Percentiles rank a stretch among this genome's conserved stretches.
Evolutionary conservation across 352 stramenopile species (phyloP).

Genomic region (Elongisporangium anandrum): DNA sequence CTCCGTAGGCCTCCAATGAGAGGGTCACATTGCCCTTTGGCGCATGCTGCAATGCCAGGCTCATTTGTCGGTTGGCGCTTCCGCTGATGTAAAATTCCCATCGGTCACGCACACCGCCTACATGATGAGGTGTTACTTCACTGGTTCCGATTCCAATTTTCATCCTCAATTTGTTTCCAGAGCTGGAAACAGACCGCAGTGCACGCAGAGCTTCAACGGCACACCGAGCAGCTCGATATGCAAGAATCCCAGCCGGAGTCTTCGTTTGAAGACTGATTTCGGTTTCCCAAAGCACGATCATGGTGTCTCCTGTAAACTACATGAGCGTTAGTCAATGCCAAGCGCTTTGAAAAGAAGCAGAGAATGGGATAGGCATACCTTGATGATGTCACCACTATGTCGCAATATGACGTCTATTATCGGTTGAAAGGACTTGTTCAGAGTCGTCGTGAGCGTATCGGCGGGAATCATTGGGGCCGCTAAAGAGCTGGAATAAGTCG

Average conservation of each 20-base stretch:
- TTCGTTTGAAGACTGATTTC: constrained; percentile 31
- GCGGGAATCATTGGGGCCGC: no score
- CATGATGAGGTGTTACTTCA: constrained; percentile 68
- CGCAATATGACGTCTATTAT: constrained; percentile 76
- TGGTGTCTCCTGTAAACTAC: constrained; percentile 62
- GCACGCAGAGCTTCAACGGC: constrained; percentile 34
- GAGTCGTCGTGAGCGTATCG: no score
- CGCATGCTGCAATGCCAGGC: constrained; percentile 56
- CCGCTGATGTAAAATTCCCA: constrained; percentile 88
- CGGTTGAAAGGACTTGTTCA: constrained; percentile 1
- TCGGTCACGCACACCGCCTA: constrained; percentile 73
- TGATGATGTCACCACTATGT: constrained; percentile 77
- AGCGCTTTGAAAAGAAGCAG: not conserved
- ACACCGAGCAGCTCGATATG: constrained; percentile 53
- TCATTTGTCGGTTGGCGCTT: constrained; percentile 78
- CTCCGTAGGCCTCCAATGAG: constrained; percentile 42
- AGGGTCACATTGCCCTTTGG: constrained; percentile 73
- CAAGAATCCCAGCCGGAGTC: constrained; percentile 42
- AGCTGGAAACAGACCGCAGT: not conserved
- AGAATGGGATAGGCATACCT: constrained; percentile 5
- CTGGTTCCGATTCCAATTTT: constrained; percentile 82
- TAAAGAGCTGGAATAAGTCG: not conserved
- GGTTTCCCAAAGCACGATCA: constrained; percentile 79
- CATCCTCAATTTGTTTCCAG: constrained; percentile 49
- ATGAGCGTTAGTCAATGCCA: not conserved